These are phyloP conservation scores for Penicillium nordicum DNA, from an alignment of 2,329 filamentous ascomycete genomes.

Conservation along the genomic window DNA sequence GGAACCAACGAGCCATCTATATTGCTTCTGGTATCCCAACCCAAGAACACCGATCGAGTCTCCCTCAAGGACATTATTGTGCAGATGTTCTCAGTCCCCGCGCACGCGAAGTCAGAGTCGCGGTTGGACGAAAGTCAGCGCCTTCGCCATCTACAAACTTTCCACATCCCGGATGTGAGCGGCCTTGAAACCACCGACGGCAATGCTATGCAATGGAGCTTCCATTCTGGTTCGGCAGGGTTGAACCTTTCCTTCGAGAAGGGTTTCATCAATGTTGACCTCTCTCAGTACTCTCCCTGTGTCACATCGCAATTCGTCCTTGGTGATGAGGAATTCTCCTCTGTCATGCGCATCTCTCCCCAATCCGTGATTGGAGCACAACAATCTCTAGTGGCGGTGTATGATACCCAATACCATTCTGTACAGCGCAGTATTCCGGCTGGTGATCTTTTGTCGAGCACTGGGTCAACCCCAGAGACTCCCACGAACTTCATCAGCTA, in stretches of 20 bases:
- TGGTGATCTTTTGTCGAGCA: constrained; percentile 29
- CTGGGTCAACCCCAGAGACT: constrained; percentile 20
- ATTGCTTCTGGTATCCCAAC: constrained; percentile 40
- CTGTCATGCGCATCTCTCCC: constrained; percentile 43
- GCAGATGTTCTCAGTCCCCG: constrained; percentile 40
- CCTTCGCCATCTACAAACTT: constrained; percentile 37
- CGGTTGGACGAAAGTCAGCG: constrained; percentile 27
- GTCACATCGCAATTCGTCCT: constrained; percentile 40
- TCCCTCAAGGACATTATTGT: constrained; percentile 37
- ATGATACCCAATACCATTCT: constrained; percentile 48
- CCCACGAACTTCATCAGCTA: constrained; percentile 42
- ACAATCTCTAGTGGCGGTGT: constrained; percentile 42
- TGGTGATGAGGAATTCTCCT: constrained; percentile 38
- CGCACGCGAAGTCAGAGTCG: constrained; percentile 20
- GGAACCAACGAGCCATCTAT: constrained; percentile 35
- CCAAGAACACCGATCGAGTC: constrained; percentile 27
- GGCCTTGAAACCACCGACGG: constrained; percentile 26
- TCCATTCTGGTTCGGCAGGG: constrained; percentile 40
- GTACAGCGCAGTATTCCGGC: constrained; percentile 42
- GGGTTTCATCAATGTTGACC: constrained; percentile 42
- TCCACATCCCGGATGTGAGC: constrained; percentile 33
- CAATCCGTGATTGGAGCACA: constrained; percentile 43
- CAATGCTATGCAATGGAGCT: constrained; percentile 35
- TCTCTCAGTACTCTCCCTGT: constrained; percentile 42
- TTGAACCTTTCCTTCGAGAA: constrained; percentile 39